Evolutionary conservation across 345 rosid species (phyloP), one percentile per base, ranked within the genome.

Genomic region (Eucalyptus paniculata): DNA sequence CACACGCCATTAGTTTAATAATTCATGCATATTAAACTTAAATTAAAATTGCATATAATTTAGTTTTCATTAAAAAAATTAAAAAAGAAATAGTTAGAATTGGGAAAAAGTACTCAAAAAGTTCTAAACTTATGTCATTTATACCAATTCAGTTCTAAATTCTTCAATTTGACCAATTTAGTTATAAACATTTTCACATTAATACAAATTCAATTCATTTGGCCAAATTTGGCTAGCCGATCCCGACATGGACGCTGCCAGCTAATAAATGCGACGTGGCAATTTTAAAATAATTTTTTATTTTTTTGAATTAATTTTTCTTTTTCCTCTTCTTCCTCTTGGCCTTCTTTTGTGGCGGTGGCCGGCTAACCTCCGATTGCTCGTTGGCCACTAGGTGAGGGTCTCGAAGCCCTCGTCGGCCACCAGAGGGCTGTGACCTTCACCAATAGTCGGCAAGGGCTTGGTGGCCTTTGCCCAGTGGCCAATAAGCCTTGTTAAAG

Each of bases 231-330:
- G 58, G 26, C 24, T 0, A 53, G 11, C 0, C 0, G 11, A 53
- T 53, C 11, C 5, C 2, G 26, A 53, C 5, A 21, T 53, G 2
- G 26, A 53, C 1, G 5, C 1, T 0, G 0, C 11, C 1, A 1
- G 0, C 5, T 11, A 23, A 21, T 11, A 53, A 21, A 53, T 0
- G 5, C 11, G 0, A 53, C 1, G 1, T 21, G 26, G 11, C 2
- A 53, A 53, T 8, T 53, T 53, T 53, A 19, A 19, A 19, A 19
- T 53, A 51, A 17, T 50, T 2, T 18, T 18, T 53, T 53, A 17
- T 50, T 2, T 18, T 18, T 53, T 53, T 19, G 5, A 53, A 53
- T 53, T 53, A 53, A 53, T 53, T 19, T 53, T 51, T 51, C 23
- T 1, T 51, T 51, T 53, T 53, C 11, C 58, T 53, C 11, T 53